Conservation (phyloP, 2,329 filamentous ascomycete genomes). For the Aspergillus pseudotamarii region DNA sequence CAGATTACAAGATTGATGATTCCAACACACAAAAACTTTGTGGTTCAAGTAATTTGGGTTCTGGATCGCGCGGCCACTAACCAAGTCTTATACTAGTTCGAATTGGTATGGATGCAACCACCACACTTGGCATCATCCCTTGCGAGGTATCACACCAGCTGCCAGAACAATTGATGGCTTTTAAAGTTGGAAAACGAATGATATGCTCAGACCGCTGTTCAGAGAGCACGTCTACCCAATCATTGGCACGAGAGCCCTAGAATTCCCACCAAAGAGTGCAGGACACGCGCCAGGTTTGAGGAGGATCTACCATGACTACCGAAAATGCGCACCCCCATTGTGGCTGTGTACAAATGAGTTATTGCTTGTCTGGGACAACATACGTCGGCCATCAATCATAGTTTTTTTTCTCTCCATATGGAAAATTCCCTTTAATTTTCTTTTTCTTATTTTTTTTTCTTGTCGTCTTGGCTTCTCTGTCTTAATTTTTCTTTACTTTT, state of each 20-base stretch:
- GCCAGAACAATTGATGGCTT: neutral
- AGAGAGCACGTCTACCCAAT: neutral
- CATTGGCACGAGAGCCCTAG: neutral
- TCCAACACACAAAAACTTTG: neutral
- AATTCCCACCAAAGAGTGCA: neutral
- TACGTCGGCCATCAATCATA: neutral
- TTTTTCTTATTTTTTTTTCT: neutral
- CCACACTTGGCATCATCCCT: neutral
- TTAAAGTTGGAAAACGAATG: neutral
- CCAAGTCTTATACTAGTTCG: neutral
- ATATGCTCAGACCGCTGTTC: neutral
- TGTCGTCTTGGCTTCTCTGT: neutral
- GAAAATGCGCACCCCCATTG: neutral
- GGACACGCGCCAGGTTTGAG: neutral
- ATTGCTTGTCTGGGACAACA: conserved; percentile 4
- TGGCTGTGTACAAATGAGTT: conserved; percentile 1
- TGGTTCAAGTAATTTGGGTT: neutral
- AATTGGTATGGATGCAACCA: neutral
- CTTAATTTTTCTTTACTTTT: neutral
- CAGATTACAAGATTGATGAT: neutral
- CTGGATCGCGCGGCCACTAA: conserved; percentile 3
- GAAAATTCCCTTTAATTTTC: neutral
- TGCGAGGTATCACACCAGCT: neutral
- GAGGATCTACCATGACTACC: conserved; percentile 1
- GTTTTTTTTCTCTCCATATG: neutral